A percentile compares a stretch with the other conserved stretches of the same genome.
These are phyloP conservation scores for Septoria linicola DNA, from an alignment of 2,329 filamentous ascomycete species.

Conservation along the genomic window DNA sequence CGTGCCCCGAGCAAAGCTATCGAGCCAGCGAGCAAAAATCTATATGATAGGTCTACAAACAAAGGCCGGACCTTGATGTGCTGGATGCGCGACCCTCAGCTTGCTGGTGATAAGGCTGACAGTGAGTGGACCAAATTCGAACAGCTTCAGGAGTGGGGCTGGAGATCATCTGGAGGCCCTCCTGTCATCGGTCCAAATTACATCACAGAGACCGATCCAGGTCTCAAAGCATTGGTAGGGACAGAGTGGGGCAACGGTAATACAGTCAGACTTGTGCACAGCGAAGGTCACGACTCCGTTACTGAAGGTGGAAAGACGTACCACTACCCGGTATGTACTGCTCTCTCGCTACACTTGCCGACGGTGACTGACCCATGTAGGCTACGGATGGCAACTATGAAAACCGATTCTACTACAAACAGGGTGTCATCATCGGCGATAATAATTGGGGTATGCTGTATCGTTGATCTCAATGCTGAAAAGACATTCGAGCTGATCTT, in stretches of 20 bases:
- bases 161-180: neutral
- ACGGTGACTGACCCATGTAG: neutral
- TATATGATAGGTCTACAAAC: neutral
- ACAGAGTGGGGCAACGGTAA: neutral
- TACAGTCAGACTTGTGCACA: neutral
- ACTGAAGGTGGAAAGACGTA: neutral
- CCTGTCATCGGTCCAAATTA: neutral
- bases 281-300: neutral
- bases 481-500: too few species aligned
- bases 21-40: neutral
- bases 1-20: neutral
- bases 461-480: neutral
- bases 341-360: neutral
- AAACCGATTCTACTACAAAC: slow-evolving; percentile 5
- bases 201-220: neutral
- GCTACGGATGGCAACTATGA: slow-evolving; percentile 4
- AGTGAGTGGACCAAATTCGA: slow-evolving; percentile 6
- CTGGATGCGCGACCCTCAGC: slow-evolving; percentile 12
- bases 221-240: neutral
- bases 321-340: slow-evolving; percentile 12
- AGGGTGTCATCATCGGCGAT: slow-evolving; percentile 12
- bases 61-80: slow-evolving; percentile 16
- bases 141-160: slow-evolving; percentile 13
- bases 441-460: slow-evolving; percentile 6
- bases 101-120: slow-evolving; percentile 6